Conservation (phyloP, 208 protist genomes). For the Acanthamoeba sp. region DNA sequence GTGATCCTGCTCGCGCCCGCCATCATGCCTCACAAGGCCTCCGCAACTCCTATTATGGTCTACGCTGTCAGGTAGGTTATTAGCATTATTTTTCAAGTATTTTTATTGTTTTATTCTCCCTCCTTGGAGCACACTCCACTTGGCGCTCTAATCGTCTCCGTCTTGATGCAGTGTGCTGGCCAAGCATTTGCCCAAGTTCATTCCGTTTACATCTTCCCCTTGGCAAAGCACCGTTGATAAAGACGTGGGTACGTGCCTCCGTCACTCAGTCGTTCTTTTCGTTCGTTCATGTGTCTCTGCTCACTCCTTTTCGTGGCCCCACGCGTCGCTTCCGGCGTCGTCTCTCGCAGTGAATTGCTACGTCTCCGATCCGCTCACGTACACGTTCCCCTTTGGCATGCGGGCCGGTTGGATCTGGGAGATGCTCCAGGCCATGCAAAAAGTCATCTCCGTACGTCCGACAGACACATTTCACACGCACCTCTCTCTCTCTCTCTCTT, state of each 20-base stretch:
- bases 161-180: neutral
- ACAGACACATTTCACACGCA: neutral
- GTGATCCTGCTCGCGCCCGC: slow-evolving; percentile 58
- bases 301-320: neutral
- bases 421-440: slow-evolving; percentile 35
- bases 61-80: neutral
- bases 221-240: neutral
- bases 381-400: slow-evolving; percentile 43
- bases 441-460: neutral
- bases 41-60: neutral
- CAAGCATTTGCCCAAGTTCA: slow-evolving; percentile 49
- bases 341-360: slow-evolving; percentile 24
- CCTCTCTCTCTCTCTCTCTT: neutral
- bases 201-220: neutral
- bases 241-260: slow-evolving; percentile 12
- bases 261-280: neutral
- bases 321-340: neutral
- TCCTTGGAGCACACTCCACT: too few relatives aligned
- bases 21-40: slow-evolving; percentile 39
- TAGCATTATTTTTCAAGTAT: too few relatives aligned
- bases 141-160: too few relatives aligned
- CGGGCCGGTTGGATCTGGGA: neutral
- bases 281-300: neutral
- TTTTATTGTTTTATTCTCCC: too few relatives aligned
- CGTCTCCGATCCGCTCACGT: slow-evolving; percentile 26